Evolutionary conservation across 495 filamentous ascomycete genomes (phyloP), one percentile per base, ranked within the genome.

Genomic region (Neurospora cerealis): DNA sequence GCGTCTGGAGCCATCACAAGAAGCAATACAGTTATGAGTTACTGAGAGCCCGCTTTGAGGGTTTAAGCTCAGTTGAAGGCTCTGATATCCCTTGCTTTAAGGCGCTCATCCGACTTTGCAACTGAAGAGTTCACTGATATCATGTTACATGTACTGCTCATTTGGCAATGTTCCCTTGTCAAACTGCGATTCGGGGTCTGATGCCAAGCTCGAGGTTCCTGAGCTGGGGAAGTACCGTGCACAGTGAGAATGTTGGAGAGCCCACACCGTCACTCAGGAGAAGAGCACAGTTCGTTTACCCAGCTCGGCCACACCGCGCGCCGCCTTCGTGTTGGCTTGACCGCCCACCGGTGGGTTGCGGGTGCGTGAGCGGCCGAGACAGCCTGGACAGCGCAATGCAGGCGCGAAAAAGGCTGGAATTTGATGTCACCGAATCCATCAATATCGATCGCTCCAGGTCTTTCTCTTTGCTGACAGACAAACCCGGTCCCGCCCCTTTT

Each of bases 341-440:
- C 54, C 54, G 54, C 54, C 54, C 54, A 62, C 54, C 54, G 54
- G 54, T 62, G 54, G 54, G 54, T 62, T 62, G 54, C 72, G 70
- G 72, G 66, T 74, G 24, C 24, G 24, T 28, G 74, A 73, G 74
- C 72, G 74, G 28, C 28, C 71, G 44, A 60, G 71, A 74, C 48
- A 72, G 39, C 75, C 72, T 21, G 42, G 42, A 66, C 54, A 62
- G 54, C 54, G 54, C 54, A 69, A 70, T 54, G 69, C 39, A 73
- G 42, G 54, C 54, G 28, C 62, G 71, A 48, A 72, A 75, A 75
- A 72, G 69, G 76, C 75, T 72, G 70, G 72, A 69, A 72, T 75
- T 77, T 72, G 76, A 77, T 77, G 76, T 74, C 74, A 77, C 76
- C 70, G 74, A 62, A 62, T 62, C 54, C 54, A 62, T 62, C 54